A percentile compares a stretch with the other conserved stretches of the same genome.
phyloP scores from a whole-genome alignment of 495 filamentous ascomycete species.

The Thozetella sp. region DNA sequence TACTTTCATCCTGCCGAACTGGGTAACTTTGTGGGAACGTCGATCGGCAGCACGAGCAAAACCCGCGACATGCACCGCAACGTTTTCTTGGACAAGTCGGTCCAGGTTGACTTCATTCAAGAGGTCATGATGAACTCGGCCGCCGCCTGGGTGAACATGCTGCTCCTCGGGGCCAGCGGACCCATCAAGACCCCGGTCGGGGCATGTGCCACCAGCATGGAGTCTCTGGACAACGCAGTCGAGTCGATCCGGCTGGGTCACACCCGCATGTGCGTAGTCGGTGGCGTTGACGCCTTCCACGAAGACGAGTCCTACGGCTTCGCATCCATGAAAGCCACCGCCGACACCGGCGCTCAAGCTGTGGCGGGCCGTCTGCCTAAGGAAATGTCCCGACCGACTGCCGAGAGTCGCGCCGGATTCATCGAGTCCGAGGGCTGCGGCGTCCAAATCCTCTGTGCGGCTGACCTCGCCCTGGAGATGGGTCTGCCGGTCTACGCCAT shows the following conservation, averaged over 20 bases:
- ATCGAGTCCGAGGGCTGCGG: slow-evolving; percentile 97
- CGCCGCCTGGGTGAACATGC: slow-evolving; percentile 97
- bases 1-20: slow-evolving; percentile 94
- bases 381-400: slow-evolving; percentile 93
- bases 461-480: slow-evolving; percentile 89
- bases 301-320: slow-evolving; percentile 96
- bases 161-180: slow-evolving; percentile 87
- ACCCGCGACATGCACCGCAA: slow-evolving; percentile 94
- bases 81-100: slow-evolving; percentile 84
- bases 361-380: slow-evolving; percentile 83
- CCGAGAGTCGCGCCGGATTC: slow-evolving; percentile 89
- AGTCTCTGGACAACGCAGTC: slow-evolving; percentile 90
- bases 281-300: slow-evolving; percentile 95
- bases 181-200: slow-evolving; percentile 97
- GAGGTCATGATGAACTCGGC: slow-evolving; percentile 99
- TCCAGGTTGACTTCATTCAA: slow-evolving; percentile 93
- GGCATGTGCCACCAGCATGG: slow-evolving; percentile 92
- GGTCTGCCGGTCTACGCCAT: slow-evolving; percentile 93
- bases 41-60: slow-evolving; percentile 85
- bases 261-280: slow-evolving; percentile 87
- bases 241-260: slow-evolving; percentile 93
- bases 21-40: slow-evolving; percentile 91
- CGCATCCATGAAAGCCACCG: slow-evolving; percentile 96
- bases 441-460: slow-evolving; percentile 93
- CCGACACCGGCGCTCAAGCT: slow-evolving; percentile 87